A percentile compares a stretch with the other conserved stretches of the same genome.
Evolutionary conservation across 495 filamentous ascomycete genomes (phyloP).

Genomic region (Penicillium herquei): DNA sequence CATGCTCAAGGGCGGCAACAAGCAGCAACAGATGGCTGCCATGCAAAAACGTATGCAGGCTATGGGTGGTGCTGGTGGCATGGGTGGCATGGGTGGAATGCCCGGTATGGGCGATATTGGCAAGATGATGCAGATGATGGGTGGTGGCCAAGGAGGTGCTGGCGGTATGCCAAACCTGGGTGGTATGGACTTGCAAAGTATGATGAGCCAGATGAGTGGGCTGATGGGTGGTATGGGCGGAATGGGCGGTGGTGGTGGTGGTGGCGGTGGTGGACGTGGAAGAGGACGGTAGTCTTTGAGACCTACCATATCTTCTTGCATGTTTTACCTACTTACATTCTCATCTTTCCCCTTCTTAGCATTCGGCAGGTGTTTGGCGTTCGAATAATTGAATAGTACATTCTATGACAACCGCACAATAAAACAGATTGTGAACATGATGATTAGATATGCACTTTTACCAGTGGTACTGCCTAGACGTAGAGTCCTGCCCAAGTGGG

Average conservation of each 20-base stretch:
- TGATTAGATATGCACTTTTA: neutral
- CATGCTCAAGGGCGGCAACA: conserved; percentile 83
- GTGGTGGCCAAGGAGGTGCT: conserved; percentile 43
- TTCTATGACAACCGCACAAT: conserved; percentile 17
- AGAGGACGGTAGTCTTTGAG: conserved; percentile 33
- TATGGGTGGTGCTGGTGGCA: conserved; percentile 71
- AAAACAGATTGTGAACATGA: conserved; percentile 10
- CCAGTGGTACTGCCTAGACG: no score
- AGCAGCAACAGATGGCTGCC: conserved; percentile 89
- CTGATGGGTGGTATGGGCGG: conserved; percentile 57
- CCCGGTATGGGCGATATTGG: conserved; percentile 68
- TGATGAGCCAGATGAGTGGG: conserved; percentile 81
- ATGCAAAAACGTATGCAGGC: conserved; percentile 94
- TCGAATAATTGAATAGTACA: conserved; percentile 12
- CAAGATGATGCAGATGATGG: conserved; percentile 78
- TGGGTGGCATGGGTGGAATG: conserved; percentile 43
- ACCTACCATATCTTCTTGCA: conserved; percentile 6
- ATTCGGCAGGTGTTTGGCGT: conserved; percentile 34
- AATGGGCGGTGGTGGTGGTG: conserved; percentile 14
- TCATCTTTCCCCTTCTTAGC: conserved; percentile 22
- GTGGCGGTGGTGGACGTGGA: conserved; percentile 39
- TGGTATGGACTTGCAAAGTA: conserved; percentile 76
- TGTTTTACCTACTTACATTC: conserved; percentile 2
- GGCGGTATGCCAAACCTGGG: conserved; percentile 54
- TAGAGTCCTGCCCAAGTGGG: no score